phyloP scores from a whole-genome alignment of 805 yeast genomes.

The Maudiozyma bulderi region DNA sequence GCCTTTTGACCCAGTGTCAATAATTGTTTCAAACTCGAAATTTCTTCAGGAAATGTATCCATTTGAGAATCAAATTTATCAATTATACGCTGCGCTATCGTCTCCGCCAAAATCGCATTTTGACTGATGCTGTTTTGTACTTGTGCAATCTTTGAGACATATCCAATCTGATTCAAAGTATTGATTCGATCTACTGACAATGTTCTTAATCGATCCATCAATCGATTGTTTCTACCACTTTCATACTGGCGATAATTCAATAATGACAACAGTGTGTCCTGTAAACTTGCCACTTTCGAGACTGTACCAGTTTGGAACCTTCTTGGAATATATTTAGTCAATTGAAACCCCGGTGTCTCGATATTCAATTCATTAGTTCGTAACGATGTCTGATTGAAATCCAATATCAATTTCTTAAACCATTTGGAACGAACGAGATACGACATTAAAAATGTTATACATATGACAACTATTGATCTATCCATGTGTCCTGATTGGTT shows the following conservation, averaged over 20 bases:
- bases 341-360: constrained; percentile 8
- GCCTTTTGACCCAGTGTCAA: no score
- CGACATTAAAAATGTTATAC: neutral
- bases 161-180: constrained; percentile 37
- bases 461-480: neutral
- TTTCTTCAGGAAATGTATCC: neutral
- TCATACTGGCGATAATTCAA: constrained; percentile 14
- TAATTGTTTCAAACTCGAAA: neutral
- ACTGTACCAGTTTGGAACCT: neutral
- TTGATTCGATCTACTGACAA: constrained; percentile 4
- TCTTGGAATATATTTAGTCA: constrained; percentile 4
- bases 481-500: neutral
- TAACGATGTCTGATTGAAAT: neutral
- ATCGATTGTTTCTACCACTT: constrained; percentile 11
- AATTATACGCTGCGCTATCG: constrained; percentile 34
- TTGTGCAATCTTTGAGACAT: constrained; percentile 40
- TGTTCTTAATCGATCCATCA: constrained; percentile 14
- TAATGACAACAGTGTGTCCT: constrained; percentile 6
- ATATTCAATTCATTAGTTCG: neutral
- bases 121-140: constrained; percentile 39
- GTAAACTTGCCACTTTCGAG: neutral
- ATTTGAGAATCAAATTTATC: neutral
- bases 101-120: constrained; percentile 41
- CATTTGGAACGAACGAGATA: neutral
- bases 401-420: neutral